Evolutionary conservation across 2,329 filamentous ascomycete genomes (phyloP).

Genomic region (Akanthomyces muscarius): DNA sequence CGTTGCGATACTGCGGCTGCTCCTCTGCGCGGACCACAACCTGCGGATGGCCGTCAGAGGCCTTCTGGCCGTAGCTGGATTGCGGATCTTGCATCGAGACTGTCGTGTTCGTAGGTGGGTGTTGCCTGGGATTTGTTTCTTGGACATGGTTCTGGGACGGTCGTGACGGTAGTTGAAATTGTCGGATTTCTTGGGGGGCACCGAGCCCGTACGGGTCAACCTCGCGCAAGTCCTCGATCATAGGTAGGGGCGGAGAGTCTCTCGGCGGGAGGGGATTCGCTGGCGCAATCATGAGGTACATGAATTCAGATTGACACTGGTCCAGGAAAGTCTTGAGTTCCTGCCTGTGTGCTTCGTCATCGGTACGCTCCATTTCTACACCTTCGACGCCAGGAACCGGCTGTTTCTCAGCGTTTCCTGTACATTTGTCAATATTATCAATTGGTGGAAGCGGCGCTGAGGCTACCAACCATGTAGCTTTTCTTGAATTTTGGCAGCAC

Average conservation of each 20-base stretch:
- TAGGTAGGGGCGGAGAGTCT: conserved; percentile 55
- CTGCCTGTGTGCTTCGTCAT: conserved; percentile 48
- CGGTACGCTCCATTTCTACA: conserved; percentile 43
- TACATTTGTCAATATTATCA: conserved; percentile 6
- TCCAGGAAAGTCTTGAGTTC: conserved; percentile 60
- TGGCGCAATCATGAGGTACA: conserved; percentile 64
- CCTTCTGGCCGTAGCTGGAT: conserved; percentile 32
- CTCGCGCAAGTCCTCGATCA: conserved; percentile 57
- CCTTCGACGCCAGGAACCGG: conserved; percentile 42
- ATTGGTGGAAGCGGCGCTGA: conserved; percentile 12
- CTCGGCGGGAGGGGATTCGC: conserved; percentile 63
- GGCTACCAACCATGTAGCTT: conserved; percentile 47
- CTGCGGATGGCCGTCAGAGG: conserved; percentile 39
- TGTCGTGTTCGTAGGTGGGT: conserved; percentile 56
- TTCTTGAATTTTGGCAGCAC: conserved; percentile 52
- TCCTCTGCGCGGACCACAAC: conserved; percentile 53
- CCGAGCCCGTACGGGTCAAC: conserved; percentile 50
- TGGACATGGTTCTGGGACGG: conserved; percentile 55
- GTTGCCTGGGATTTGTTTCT: conserved; percentile 50
- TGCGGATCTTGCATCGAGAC: conserved; percentile 44
- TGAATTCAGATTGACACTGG: conserved; percentile 62
- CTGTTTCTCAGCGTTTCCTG: conserved; percentile 42
- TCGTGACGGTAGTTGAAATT: conserved; percentile 36
- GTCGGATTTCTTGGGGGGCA: conserved; percentile 36
- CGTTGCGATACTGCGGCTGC: conserved; percentile 37